Evolutionary conservation across 306 rosid genomes (phyloP).

Genomic region (Argentina anserina): DNA sequence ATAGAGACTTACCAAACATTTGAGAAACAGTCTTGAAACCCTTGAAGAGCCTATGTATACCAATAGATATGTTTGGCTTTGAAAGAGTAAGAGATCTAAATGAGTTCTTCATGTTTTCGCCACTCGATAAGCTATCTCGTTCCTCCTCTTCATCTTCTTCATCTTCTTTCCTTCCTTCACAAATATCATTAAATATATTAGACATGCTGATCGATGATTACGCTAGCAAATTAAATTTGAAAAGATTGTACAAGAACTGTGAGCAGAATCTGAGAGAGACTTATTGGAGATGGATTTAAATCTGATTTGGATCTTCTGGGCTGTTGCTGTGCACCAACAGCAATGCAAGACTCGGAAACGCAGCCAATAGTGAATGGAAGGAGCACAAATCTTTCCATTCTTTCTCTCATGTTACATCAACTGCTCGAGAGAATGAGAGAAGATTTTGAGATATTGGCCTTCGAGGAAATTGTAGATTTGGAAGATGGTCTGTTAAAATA

Average conservation of each 20-base stretch:
- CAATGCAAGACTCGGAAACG: constrained; percentile 81
- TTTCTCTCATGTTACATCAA: constrained; percentile 59
- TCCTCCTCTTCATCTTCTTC: constrained; percentile 30
- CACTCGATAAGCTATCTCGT: constrained; percentile 45
- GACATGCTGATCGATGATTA: background rate
- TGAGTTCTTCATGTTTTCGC: constrained; percentile 57
- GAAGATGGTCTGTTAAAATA: constrained; percentile 36
- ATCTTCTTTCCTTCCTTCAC: constrained; percentile 42
- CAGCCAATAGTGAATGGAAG: constrained; percentile 93
- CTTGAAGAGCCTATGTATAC: constrained; percentile 62
- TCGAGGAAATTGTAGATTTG: constrained; percentile 27
- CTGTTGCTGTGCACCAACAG: constrained; percentile 57
- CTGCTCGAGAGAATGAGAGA: background rate
- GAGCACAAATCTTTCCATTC: constrained; percentile 87
- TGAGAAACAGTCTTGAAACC: constrained; percentile 90
- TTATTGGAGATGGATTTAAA: constrained; percentile 40
- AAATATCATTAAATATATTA: background rate
- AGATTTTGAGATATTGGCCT: background rate
- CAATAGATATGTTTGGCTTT: constrained; percentile 58
- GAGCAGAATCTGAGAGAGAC: constrained; percentile 44
- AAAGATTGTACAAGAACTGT: background rate
- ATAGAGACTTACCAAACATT: constrained; percentile 59
- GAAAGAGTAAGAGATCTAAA: constrained; percentile 41
- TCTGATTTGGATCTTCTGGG: constrained; percentile 55
- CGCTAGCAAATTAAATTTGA: background rate